Percentiles rank a stretch among this genome's conserved stretches.
Evolutionary conservation across 257 asterid genomes (phyloP).

Genomic region (Solanum peruvianum): DNA sequence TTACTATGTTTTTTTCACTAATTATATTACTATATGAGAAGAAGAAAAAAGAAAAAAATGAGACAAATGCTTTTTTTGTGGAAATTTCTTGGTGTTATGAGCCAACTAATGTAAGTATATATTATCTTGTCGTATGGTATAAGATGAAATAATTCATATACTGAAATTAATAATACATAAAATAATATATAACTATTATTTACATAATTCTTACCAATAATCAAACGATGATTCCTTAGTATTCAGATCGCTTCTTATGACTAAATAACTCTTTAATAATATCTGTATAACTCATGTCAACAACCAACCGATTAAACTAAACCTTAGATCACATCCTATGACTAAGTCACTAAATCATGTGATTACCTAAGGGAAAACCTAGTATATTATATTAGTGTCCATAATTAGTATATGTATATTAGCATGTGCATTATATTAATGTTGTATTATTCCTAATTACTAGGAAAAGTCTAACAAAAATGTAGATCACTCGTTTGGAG

Average conservation of each 20-base stretch:
- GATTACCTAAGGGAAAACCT: not conserved
- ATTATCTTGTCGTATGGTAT: too few relatives aligned
- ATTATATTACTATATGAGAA: not conserved
- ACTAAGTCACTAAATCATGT: not conserved
- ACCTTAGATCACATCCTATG: not conserved
- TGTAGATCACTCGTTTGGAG: not conserved
- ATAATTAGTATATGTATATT: not conserved
- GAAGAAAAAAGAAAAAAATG: not conserved
- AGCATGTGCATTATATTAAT: not conserved
- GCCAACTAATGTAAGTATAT: too few relatives aligned
- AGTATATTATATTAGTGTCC: not conserved
- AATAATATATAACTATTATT: too few relatives aligned
- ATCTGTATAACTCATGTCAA: not conserved
- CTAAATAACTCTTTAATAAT: not conserved
- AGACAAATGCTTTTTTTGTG: not conserved
- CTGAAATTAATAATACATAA: too few relatives aligned
- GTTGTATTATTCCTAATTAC: not conserved
- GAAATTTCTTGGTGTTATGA: not conserved
- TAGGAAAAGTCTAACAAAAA: not conserved
- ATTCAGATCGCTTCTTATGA: not conserved
- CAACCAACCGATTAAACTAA: not conserved
- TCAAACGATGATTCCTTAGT: fast-evolving
- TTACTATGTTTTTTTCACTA: not conserved
- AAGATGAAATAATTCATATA: too few relatives aligned
- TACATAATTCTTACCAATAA: not conserved